Conservation (phyloP, 108 stramenopile species). For the Fragilaria crotonensis region DNA sequence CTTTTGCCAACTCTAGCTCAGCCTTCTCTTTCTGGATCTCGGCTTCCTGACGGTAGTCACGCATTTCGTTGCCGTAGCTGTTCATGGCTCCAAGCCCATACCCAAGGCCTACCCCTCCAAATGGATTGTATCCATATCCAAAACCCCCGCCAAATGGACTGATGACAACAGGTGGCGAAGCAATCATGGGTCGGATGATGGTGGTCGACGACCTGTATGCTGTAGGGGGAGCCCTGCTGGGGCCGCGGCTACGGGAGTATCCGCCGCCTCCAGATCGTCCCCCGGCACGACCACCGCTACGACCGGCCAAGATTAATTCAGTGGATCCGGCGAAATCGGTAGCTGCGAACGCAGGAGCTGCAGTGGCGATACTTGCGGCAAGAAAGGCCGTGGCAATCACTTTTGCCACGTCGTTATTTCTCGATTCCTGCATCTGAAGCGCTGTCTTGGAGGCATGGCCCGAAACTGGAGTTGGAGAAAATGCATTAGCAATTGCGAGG, state of each 20-base stretch:
- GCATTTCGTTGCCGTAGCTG: slow-evolving; percentile 27
- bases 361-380: not conserved
- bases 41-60: slow-evolving; percentile 39
- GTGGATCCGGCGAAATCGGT: slow-evolving; percentile 15
- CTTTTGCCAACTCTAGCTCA: slow-evolving; percentile 18
- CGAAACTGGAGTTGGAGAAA: not conserved
- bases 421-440: not conserved
- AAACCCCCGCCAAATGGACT: slow-evolving; percentile 10
- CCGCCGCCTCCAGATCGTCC: slow-evolving; percentile 24
- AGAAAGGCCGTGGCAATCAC: not conserved
- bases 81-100: slow-evolving; percentile 29
- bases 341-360: not conserved
- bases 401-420: not conserved
- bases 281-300: slow-evolving; percentile 46
- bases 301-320: slow-evolving; percentile 32
- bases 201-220: slow-evolving; percentile 7
- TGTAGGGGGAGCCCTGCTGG: slow-evolving; percentile 1
- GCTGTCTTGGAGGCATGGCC: not conserved
- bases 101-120: slow-evolving; percentile 23
- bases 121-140: slow-evolving; percentile 33
- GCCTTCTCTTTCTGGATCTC: slow-evolving; percentile 25
- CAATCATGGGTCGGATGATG: slow-evolving; percentile 14
- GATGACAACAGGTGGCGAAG: slow-evolving; percentile 22
- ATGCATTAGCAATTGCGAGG: not conserved
- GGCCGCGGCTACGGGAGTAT: not conserved